Conservation (phyloP, 2,329 filamentous ascomycete species). For the Aspergillus latus region DNA sequence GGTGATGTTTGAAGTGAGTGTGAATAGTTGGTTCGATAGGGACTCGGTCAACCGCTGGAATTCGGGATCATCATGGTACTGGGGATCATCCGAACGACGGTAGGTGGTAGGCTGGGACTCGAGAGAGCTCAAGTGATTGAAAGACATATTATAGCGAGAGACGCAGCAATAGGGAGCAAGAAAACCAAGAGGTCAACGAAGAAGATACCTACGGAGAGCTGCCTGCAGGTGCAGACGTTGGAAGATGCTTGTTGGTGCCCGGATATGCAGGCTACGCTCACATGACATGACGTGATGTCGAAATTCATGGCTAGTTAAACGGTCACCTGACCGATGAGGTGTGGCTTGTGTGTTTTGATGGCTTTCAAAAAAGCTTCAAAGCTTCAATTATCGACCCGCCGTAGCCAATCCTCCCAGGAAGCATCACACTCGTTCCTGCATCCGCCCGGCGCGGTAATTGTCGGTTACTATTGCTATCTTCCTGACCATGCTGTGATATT, state of each 20-base stretch:
- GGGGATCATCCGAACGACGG: slow-evolving; percentile 67
- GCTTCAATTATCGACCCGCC: slow-evolving; percentile 16
- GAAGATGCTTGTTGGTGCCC: slow-evolving; percentile 20
- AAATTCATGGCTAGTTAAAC: not conserved
- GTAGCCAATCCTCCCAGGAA: slow-evolving; percentile 14
- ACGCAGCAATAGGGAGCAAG: slow-evolving; percentile 7
- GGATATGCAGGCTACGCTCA: slow-evolving; percentile 29
- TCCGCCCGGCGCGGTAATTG: not conserved
- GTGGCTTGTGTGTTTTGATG: slow-evolving; percentile 38
- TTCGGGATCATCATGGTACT: slow-evolving; percentile 88
- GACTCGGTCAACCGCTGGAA: slow-evolving; percentile 80
- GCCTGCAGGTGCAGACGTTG: slow-evolving; percentile 17
- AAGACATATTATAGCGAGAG: slow-evolving; percentile 67
- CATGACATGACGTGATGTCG: slow-evolving; percentile 23
- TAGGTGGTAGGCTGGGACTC: slow-evolving; percentile 73
- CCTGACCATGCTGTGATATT: slow-evolving; percentile 27
- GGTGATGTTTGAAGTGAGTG: slow-evolving; percentile 82
- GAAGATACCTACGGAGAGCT: slow-evolving; percentile 9
- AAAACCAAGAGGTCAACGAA: slow-evolving; percentile 12
- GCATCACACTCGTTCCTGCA: not conserved
- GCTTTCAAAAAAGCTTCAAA: slow-evolving; percentile 30
- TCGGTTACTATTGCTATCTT: not conserved
- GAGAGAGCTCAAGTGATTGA: slow-evolving; percentile 79
- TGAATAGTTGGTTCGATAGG: slow-evolving; percentile 85
- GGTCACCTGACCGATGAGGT: slow-evolving; percentile 28